Base-by-base conservation (phyloP, 257 asterid species). In the Solanum boliviense region DNA sequence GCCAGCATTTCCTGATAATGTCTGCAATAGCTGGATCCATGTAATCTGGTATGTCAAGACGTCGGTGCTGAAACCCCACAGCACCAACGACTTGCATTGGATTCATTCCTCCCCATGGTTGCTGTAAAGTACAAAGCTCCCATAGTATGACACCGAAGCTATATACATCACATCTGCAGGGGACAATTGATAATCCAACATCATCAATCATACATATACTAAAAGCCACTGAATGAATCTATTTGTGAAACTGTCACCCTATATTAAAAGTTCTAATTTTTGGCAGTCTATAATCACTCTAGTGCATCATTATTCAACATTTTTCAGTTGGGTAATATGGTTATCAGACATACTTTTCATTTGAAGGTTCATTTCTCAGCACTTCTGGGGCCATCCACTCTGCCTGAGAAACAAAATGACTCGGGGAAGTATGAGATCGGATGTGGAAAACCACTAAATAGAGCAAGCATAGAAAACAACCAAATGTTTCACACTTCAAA, bases 381-480 rank as follows among this genome's bases (percentile, higher is more conserved):
- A 97, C 99, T 94, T 97, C 99, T 25, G 99, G 99, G 76, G 99
- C 99, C 99, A 97, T 97, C 99, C 99, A 97, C 92, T 97, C 99
- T 67, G 99, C 99, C 99, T 97, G 95, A 89, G 87, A 79, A 91
- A 82, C 70, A 82, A 82, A 82, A 82, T 16, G 29, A 82, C 70
- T 46, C 7, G 0, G 23, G 21, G 29, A 29, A 48, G 3, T 82
- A 46, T 81, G 29, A 29, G 86, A 82, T 18, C 29, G 9, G 29
- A 81, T 81, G 29, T 9, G 68, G 85, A 44, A 81, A 44, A 8
- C 18, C 68, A 81, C 39, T 29, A 81, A 8, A 46, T 46, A 46
- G 29, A 52, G 86, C 48, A 75, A 84, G 41, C 71, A 82, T 8
- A 41, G 25, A 44, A 41, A 79, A 27, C 38, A 25, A 41, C 16